Base-by-base conservation (phyloP, 495 filamentous ascomycete species). In the Tuber umbilicatum region DNA sequence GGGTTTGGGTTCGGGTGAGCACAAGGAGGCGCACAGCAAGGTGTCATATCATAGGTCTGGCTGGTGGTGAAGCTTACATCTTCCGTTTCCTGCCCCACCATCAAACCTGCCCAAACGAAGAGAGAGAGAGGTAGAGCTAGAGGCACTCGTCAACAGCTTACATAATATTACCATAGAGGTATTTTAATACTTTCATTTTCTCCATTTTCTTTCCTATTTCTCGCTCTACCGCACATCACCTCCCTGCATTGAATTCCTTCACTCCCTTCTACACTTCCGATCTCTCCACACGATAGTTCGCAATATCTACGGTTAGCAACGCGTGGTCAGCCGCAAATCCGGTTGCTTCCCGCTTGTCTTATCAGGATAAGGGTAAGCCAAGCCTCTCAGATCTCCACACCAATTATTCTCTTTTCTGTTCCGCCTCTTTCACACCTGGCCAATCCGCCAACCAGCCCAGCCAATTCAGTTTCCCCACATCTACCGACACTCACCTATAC, bases 301-400 rank as follows among this genome's bases (percentile, higher is more conserved):
- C 55, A 16, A 27, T 64, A 64, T 35, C 12, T 27, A 35, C 50
- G 55, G 55, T 35, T 64, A 3, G 2, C 27, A 64, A 35, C 55
- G 55, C 55, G 55, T 64, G 55, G 27, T 64, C 55, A 64, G 55
- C 55, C 55, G 55, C 55, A 64, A 64, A 35, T 35, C 55, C 27
- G 27, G 55, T 35, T 64, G 27, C 55, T 64, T 64, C 55, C 55
- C 27, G 31, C 55, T 64, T 35, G 31, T 64, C 55, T 64, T 64
- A 31, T 64, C 27, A 31, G 55, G 55, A 35, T 64, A 64, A 64
- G 55, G 55, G 1, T 27, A 5, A 14, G 55, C 55, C 55, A 60
- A 60, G 50, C n/a, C 50, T 14, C 50, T 10, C 10, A 14, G 23
- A 31, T 64, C 19, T 64, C 55, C 55, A 35, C 55, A 35, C 55